Evolutionary conservation across 805 yeast species (phyloP).

Genomic region (Saturnispora quitensis): DNA sequence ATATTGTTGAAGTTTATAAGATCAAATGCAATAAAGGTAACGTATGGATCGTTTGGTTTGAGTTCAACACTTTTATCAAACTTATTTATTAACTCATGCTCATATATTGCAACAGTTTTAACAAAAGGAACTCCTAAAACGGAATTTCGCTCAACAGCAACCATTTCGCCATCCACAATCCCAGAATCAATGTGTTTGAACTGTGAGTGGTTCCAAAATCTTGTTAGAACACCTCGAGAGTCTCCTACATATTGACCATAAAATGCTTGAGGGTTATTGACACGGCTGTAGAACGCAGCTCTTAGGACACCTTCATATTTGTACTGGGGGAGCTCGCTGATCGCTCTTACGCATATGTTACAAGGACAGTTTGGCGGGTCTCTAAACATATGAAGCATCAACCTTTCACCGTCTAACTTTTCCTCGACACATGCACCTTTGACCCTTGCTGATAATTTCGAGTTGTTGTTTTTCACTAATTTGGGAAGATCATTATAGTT

Average conservation of each 20-base stretch:
- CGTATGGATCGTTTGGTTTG: not conserved
- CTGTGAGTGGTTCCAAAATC: constrained; percentile 25
- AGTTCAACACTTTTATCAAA: not conserved
- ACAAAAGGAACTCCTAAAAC: constrained; percentile 72
- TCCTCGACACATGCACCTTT: constrained; percentile 65
- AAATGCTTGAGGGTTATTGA: constrained; percentile 62
- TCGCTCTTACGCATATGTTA: constrained; percentile 2
- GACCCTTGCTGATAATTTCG: constrained; percentile 21
- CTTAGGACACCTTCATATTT: constrained; percentile 26
- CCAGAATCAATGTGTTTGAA: constrained; percentile 26
- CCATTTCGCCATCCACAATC: constrained; percentile 87
- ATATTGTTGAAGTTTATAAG: constrained; percentile 48
- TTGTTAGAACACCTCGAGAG: constrained; percentile 22
- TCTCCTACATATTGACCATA: constrained; percentile 12
- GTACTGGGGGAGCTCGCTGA: constrained; percentile 20
- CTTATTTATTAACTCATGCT: not conserved
- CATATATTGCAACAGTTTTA: constrained; percentile 47
- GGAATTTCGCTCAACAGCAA: constrained; percentile 61
- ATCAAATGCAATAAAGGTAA: constrained; percentile 58
- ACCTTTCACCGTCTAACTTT: constrained; percentile 89
- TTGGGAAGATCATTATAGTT: constrained; percentile 53
- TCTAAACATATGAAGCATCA: constrained; percentile 62
- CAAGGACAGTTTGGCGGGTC: constrained; percentile 13
- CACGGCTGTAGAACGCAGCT: constrained; percentile 63
- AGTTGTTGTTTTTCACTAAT: constrained; percentile 48